Evolutionary conservation across 2,329 filamentous ascomycete genomes (phyloP).

Genomic region (Aspergillaceae sp.): DNA sequence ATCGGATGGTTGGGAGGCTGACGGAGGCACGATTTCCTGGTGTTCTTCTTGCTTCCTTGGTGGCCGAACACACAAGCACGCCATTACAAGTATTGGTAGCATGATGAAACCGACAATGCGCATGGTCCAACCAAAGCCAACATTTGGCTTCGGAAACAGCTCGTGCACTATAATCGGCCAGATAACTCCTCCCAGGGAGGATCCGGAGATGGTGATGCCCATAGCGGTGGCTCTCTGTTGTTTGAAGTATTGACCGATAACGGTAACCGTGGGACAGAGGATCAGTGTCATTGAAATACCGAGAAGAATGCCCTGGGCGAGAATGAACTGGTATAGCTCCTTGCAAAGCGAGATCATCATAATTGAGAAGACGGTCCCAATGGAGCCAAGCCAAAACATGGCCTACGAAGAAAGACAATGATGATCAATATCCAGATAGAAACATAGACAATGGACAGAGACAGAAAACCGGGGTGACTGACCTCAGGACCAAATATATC

Average conservation of each 20-base stretch:
- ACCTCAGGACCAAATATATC: constrained; percentile 25
- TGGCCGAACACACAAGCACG: constrained; percentile 14
- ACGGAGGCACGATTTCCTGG: too few relatives aligned
- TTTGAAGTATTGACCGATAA: constrained; percentile 23
- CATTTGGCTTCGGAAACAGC: constrained; percentile 15
- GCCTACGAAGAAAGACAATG: constrained; percentile 9
- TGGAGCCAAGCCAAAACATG: constrained; percentile 19
- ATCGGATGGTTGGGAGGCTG: too few relatives aligned
- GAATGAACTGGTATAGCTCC: constrained; percentile 31
- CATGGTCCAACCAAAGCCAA: constrained; percentile 31
- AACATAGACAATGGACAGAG: too few relatives aligned
- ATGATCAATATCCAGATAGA: too few relatives aligned
- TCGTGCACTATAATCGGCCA: constrained; percentile 27
- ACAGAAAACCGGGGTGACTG: background rate
- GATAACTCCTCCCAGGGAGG: constrained; percentile 28
- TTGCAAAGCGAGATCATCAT: constrained; percentile 33
- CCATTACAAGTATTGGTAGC: constrained; percentile 27
- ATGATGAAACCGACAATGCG: constrained; percentile 35
- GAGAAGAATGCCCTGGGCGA: constrained; percentile 29
- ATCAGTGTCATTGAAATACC: constrained; percentile 24
- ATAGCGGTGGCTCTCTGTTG: constrained; percentile 21
- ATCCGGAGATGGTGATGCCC: constrained; percentile 26
- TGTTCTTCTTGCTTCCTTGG: background rate
- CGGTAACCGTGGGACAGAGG: constrained; percentile 21
- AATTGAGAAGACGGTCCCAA: constrained; percentile 21